Conservation (phyloP, 169 alveolate species). For the Plasmodium gonderi region DNA sequence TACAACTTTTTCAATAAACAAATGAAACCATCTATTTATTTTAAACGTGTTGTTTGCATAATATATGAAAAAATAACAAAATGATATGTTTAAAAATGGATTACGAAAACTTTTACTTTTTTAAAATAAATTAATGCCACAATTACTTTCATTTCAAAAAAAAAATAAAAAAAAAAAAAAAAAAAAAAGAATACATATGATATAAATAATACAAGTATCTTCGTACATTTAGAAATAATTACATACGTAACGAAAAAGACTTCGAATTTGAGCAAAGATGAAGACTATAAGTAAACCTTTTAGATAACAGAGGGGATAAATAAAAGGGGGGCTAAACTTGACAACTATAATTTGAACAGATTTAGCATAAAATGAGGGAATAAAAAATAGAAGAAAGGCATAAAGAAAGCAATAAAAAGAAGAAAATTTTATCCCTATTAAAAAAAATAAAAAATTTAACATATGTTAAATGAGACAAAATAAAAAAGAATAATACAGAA, state of each 20-base stretch:
- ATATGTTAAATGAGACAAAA: not conserved
- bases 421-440: not conserved
- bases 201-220: not conserved
- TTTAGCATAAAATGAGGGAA: slow-evolving; percentile 4
- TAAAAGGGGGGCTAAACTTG: not conserved
- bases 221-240: not conserved
- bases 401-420: not conserved
- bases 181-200: not conserved
- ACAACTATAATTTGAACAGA: not conserved
- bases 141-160: not conserved
- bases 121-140: not conserved
- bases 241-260: not conserved
- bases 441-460: not conserved
- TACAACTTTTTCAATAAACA: not conserved
- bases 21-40: not conserved
- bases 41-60: not conserved
- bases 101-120: not conserved
- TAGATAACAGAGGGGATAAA: not conserved
- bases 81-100: not conserved
- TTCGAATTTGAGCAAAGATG: not conserved
- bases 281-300: not conserved
- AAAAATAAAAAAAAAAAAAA: slow-evolving; percentile 6
- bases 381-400: not conserved
- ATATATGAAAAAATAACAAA: not conserved
- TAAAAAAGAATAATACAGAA: not conserved